Evolutionary conservation across 371 early-diverging fungal species (phyloP).

Genomic region (Syncephalastrum monosporum): DNA sequence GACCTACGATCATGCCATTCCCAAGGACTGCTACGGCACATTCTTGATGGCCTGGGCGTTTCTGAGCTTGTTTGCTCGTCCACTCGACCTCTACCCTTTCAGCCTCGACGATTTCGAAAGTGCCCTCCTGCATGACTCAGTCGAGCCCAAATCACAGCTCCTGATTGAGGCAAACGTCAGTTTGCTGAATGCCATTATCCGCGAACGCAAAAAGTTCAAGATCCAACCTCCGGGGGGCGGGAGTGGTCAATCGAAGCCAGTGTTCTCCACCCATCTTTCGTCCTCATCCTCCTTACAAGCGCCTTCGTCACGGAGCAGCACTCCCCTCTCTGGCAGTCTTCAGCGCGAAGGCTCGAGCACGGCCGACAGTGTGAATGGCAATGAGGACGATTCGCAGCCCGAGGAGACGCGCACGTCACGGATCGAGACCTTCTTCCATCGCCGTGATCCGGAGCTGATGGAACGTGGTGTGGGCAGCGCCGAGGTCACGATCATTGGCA

Average conservation of each 20-base stretch:
- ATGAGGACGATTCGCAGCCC: neutral
- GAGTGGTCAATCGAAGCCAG: neutral
- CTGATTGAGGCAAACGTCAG: conserved; percentile 37
- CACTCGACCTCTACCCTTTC: conserved; percentile 40
- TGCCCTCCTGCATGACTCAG: conserved; percentile 27
- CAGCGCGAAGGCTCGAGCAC: conserved; percentile 1
- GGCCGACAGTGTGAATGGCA: neutral
- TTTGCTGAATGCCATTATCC: conserved; percentile 43
- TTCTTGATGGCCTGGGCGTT: conserved; percentile 50
- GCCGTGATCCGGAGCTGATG: neutral
- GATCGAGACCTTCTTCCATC: neutral
- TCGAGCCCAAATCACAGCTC: conserved; percentile 21
- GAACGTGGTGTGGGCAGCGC: conserved; percentile 36
- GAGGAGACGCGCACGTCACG: no score
- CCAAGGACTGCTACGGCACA: conserved; percentile 29
- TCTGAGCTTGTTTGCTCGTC: conserved; percentile 38
- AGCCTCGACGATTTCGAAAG: conserved; percentile 47
- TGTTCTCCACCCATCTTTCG: neutral
- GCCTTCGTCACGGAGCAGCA: conserved; percentile 4
- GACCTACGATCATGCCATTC: conserved; percentile 21
- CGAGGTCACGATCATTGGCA: conserved; percentile 22
- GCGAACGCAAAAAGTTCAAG: conserved; percentile 21
- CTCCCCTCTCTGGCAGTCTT: neutral
- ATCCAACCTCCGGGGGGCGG: neutral
- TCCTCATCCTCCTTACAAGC: conserved; percentile 2